Percentiles rank a stretch among this genome's conserved stretches.
phyloP scores from a whole-genome alignment of 257 asterid species.

The Solanum chiquidenum region DNA sequence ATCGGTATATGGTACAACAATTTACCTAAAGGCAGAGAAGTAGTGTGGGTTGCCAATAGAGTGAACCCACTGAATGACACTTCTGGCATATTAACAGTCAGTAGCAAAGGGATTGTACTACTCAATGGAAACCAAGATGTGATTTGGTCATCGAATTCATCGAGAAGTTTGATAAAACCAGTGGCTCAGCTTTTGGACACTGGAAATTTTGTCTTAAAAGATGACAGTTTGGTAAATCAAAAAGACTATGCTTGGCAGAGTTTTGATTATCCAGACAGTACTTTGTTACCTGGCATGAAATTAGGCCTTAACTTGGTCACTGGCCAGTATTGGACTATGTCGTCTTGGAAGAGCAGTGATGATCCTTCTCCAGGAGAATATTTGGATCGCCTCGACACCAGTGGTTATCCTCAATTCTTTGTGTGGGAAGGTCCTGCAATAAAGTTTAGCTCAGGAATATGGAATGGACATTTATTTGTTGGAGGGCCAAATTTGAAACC shows the following conservation, averaged over 20 bases:
- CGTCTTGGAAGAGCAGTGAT: constrained; percentile 7
- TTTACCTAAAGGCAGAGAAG: background rate
- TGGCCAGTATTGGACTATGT: background rate
- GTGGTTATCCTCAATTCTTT: background rate
- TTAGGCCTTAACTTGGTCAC: background rate
- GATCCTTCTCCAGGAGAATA: constrained; percentile 9
- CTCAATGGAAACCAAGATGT: background rate
- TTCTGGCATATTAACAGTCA: background rate
- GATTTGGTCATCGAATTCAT: constrained; percentile 3
- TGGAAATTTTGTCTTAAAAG: constrained; percentile 12
- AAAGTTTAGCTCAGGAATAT: background rate
- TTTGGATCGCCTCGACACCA: background rate
- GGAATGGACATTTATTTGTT: background rate
- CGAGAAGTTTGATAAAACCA: background rate
- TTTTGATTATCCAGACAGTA: constrained; percentile 3
- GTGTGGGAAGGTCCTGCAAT: background rate
- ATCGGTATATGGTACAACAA: constrained; percentile 5
- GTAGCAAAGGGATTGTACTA: background rate
- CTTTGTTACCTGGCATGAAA: constrained; percentile 9
- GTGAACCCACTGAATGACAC: constrained; percentile 3
- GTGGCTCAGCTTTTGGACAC: constrained; percentile 5
- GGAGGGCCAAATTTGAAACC: background rate
- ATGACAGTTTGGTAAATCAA: background rate
- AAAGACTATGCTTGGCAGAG: constrained; percentile 5
- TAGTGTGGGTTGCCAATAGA: constrained; percentile 23